Evolutionary conservation across 169 alveolate genomes (phyloP).

Genomic region (Condylostoma magnum): DNA sequence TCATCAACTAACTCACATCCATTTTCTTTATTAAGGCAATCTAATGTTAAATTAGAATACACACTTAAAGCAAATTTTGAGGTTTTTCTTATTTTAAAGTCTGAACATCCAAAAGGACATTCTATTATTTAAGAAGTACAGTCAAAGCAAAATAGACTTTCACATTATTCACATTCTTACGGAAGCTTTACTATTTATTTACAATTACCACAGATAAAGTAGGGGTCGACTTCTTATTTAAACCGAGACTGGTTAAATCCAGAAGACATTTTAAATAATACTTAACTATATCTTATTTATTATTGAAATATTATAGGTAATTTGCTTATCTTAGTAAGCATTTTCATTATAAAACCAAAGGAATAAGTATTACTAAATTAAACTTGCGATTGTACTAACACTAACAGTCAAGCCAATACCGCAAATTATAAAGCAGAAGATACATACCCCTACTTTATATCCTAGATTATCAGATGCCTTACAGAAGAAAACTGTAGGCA

Average conservation of each 20-base stretch:
- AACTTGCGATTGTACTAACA: too few species aligned
- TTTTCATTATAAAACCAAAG: too few species aligned
- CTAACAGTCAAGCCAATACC: too few species aligned
- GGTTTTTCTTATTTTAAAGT: neutral
- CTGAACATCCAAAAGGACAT: conserved; percentile 19
- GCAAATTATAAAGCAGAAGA: too few species aligned
- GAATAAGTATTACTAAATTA: too few species aligned
- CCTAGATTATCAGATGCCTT: too few species aligned
- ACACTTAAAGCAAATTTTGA: conserved; percentile 12
- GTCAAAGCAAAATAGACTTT: conserved; percentile 1
- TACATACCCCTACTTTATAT: too few species aligned
- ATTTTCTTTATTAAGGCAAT: neutral
- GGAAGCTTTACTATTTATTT: conserved; percentile 12
- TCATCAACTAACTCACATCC: conserved; percentile 19
- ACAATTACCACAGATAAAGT: conserved; percentile 16
- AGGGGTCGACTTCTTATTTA: neutral
- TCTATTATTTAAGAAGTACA: neutral
- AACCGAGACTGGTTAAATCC: neutral
- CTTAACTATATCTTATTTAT: too few species aligned
- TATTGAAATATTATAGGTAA: too few species aligned
- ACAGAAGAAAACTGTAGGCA: too few species aligned
- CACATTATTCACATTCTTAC: conserved; percentile 10
- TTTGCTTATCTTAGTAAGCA: too few species aligned
- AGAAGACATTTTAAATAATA: too few species aligned
- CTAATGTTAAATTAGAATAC: neutral